Percentiles rank a stretch among this genome's conserved stretches.
phyloP scores from a whole-genome alignment of 176 grass and related monocot species.

The Melocanna baccifera region DNA sequence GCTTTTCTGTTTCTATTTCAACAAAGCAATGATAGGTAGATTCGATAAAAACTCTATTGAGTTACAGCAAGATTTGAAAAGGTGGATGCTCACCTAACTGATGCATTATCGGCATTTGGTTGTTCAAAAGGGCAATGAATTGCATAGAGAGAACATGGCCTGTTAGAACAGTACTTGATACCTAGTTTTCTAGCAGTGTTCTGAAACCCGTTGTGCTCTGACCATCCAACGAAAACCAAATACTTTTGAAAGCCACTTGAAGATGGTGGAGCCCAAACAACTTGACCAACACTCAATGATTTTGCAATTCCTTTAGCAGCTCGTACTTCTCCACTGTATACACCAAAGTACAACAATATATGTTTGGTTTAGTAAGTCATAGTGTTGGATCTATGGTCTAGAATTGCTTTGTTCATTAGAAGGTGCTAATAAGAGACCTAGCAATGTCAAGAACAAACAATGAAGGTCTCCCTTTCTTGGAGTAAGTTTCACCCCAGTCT shows the following conservation, averaged over 20 bases:
- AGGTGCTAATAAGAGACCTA: conserved; percentile 42
- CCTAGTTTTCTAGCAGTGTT: conserved; percentile 56
- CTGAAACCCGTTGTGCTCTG: conserved; percentile 44
- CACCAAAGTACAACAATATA: background rate
- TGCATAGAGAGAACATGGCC: conserved; percentile 63
- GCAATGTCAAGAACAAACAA: conserved; percentile 59
- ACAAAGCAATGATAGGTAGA: background rate
- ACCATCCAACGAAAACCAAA: conserved; percentile 66
- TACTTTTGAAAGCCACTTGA: conserved; percentile 30
- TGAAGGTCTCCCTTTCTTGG: conserved; percentile 51
- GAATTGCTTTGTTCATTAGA: background rate
- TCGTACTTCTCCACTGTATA: conserved; percentile 54
- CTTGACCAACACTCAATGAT: conserved; percentile 56
- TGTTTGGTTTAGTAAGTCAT: conserved; percentile 3
- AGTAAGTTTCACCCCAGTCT: conserved; percentile 75
- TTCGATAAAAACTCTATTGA: background rate
- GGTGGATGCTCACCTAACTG: conserved; percentile 8
- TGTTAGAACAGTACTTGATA: conserved; percentile 82
- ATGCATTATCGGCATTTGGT: background rate
- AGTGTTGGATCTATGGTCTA: background rate
- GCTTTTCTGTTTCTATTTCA: background rate
- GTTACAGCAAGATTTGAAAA: background rate
- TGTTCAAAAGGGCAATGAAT: conserved; percentile 41
- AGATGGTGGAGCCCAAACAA: conserved; percentile 60
- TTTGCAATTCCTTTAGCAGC: conserved; percentile 35